phyloP scores from a whole-genome alignment of 2,329 filamentous ascomycete genomes.

The Chrysoporthe austroafricana region DNA sequence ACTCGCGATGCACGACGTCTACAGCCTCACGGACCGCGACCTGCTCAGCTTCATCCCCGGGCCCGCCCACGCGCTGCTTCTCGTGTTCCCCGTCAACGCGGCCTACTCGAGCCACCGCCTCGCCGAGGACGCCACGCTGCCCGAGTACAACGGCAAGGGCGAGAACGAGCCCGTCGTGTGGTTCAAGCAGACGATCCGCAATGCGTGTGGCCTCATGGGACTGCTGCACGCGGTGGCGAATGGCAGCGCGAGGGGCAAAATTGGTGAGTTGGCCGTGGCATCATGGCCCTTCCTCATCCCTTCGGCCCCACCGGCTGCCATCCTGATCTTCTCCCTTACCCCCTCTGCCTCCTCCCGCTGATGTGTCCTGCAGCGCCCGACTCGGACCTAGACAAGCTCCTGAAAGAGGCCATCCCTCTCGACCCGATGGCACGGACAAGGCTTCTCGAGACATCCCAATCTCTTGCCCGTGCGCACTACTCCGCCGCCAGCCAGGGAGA shows the following conservation, averaged over 20 bases:
- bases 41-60: conserved; percentile 86
- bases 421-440: conserved; percentile 67
- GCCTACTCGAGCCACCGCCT: conserved; percentile 78
- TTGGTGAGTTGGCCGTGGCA: conserved; percentile 47
- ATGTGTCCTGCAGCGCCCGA: conserved; percentile 42
- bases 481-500: conserved; percentile 78
- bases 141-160: conserved; percentile 71
- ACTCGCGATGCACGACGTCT: conserved; percentile 87
- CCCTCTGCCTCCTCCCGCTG: background rate
- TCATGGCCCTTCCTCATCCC: background rate
- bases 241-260: conserved; percentile 66
- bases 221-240: conserved; percentile 83
- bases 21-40: conserved; percentile 82
- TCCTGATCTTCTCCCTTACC: background rate
- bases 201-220: conserved; percentile 91
- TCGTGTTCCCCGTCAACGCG: conserved; percentile 85
- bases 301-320: background rate
- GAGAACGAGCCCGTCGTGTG: conserved; percentile 78
- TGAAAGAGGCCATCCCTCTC: conserved; percentile 72
- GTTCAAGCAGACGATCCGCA: conserved; percentile 94
- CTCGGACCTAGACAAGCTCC: conserved; percentile 65
- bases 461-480: conserved; percentile 77
- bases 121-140: conserved; percentile 68
- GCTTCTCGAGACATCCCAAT: conserved; percentile 75
- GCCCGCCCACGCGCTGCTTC: conserved; percentile 83